Conservation (phyloP, 306 rosid species). For the Quercus wislizeni region DNA sequence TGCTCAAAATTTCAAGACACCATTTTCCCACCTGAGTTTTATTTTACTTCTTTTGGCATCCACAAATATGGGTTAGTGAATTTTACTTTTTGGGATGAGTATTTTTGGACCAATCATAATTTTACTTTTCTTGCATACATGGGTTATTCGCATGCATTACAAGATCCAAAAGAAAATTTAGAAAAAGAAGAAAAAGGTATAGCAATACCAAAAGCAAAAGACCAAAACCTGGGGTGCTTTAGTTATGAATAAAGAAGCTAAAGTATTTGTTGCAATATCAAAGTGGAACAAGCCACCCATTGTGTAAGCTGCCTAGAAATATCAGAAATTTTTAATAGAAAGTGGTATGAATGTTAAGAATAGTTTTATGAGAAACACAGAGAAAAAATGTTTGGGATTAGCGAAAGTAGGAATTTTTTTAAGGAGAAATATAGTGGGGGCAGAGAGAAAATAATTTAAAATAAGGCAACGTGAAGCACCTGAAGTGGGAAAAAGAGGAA, state of each 20-base stretch:
- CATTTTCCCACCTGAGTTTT: too few relatives aligned
- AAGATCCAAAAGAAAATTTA: background rate
- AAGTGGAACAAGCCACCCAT: slow-evolving; percentile 60
- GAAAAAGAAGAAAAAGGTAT: background rate
- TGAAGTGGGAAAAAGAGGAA: slow-evolving; percentile 43
- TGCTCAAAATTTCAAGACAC: background rate
- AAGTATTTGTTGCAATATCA: slow-evolving; percentile 33
- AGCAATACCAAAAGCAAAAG: slow-evolving; percentile 18
- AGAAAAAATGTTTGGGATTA: background rate
- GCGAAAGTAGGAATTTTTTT: slow-evolving; percentile 21
- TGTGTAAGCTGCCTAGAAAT: slow-evolving; percentile 37
- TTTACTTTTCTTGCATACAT: background rate
- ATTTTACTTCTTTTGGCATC: too few relatives aligned
- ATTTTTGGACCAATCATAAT: too few relatives aligned
- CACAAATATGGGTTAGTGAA: too few relatives aligned
- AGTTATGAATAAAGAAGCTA: background rate
- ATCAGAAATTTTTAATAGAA: slow-evolving; percentile 5
- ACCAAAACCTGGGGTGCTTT: background rate
- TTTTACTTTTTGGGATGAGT: too few relatives aligned
- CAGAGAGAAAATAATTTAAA: slow-evolving; percentile 2
- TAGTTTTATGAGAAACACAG: background rate
- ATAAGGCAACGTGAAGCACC: slow-evolving; percentile 34
- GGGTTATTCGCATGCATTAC: background rate
- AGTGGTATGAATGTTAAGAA: background rate
- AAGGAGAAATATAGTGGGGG: slow-evolving; percentile 7